These are phyloP conservation scores for Leishmania amazonensis DNA, from an alignment of 208 protist species.

Conservation along the genomic window DNA sequence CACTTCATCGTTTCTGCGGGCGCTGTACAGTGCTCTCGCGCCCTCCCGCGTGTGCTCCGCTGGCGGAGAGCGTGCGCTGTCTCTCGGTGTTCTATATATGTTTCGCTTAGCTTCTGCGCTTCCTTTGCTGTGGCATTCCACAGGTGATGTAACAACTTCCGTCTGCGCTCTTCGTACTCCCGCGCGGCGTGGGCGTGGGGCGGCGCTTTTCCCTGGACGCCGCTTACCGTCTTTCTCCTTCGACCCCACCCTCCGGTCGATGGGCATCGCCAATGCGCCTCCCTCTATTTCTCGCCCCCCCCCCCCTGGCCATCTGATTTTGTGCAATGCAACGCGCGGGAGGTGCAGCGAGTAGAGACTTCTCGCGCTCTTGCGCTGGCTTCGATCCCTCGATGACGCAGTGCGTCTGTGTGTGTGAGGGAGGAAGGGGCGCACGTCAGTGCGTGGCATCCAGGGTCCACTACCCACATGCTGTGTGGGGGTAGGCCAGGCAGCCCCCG, in stretches of 20 bases:
- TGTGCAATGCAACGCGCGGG: not conserved
- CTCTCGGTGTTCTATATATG: not conserved
- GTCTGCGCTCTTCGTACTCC: not conserved
- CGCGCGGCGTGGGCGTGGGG: not conserved
- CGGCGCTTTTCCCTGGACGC: not conserved
- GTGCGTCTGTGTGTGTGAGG: too few species aligned
- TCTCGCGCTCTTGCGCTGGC: not conserved
- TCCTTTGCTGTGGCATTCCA: not conserved
- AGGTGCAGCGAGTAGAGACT: not conserved
- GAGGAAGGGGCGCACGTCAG: too few species aligned
- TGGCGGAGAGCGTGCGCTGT: not conserved
- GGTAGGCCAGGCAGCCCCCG: not conserved
- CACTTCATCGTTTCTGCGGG: not conserved
- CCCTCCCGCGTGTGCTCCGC: not conserved
- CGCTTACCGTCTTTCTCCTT: not conserved
- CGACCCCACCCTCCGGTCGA: not conserved
- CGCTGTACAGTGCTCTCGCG: not conserved
- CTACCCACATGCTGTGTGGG: not conserved
- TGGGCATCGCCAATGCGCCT: not conserved
- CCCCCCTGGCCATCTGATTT: too few species aligned
- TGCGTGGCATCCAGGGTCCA: too few species aligned
- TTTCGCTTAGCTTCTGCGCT: not conserved
- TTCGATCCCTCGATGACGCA: not conserved
- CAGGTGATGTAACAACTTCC: conserved; percentile 6
- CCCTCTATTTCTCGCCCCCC: not conserved